These are phyloP conservation scores for Cladophialophora chaetospira DNA, from an alignment of 2,329 filamentous ascomycete species.

Conservation along the genomic window DNA sequence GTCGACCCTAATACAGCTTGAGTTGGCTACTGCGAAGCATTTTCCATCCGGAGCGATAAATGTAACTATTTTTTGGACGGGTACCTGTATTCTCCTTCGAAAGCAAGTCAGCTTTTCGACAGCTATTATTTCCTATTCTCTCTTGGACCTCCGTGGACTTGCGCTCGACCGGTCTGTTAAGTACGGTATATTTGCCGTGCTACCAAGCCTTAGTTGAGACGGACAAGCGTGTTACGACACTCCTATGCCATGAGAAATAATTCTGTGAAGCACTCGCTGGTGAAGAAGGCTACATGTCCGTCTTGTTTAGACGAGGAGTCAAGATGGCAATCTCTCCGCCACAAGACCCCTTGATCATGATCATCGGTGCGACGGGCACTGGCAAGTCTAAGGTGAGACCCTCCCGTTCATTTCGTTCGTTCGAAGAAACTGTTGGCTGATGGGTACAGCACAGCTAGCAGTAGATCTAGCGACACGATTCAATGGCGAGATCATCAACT, in stretches of 20 bases:
- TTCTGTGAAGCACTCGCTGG: not conserved
- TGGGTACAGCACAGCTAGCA: conserved; percentile 65
- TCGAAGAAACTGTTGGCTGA: conserved; percentile 30
- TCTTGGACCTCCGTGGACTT: no score
- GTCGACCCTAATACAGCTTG: no score
- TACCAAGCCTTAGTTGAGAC: no score
- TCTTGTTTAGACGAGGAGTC: conserved; percentile 4
- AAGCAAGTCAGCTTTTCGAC: no score
- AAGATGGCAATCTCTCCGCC: conserved; percentile 24
- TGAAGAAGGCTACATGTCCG: no score
- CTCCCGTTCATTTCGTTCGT: not conserved
- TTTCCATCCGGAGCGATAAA: no score
- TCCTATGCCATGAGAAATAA: not conserved
- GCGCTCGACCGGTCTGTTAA: not conserved
- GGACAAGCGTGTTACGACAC: not conserved
- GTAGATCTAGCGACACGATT: conserved; percentile 81
- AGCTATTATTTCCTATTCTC: no score
- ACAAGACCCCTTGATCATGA: conserved; percentile 68
- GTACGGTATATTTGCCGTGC: not conserved
- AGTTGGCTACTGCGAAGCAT: conserved; percentile 7
- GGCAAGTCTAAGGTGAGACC: conserved; percentile 81
- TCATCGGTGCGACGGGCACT: conserved; percentile 88
- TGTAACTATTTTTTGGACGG: no score
- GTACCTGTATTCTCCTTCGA: no score
- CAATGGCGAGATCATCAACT: conserved; percentile 94